These are phyloP conservation scores for Penicillium sp. DNA, from an alignment of 2,329 filamentous ascomycete genomes.

Conservation along the genomic window DNA sequence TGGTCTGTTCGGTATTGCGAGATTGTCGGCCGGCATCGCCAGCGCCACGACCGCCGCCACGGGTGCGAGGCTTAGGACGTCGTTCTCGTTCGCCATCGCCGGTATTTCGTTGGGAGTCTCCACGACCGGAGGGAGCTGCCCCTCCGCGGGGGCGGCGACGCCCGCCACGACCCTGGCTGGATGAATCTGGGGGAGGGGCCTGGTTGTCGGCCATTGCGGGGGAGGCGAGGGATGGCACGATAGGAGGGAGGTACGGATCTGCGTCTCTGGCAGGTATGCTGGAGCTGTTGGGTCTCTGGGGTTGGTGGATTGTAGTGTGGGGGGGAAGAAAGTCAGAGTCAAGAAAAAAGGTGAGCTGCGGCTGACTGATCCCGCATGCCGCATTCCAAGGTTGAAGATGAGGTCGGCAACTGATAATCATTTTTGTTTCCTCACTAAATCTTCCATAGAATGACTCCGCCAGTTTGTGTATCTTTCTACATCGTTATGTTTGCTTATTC, in stretches of 20 bases:
- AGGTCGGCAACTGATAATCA: neutral
- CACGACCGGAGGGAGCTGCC: conserved; percentile 27
- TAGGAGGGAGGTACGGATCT: conserved; percentile 6
- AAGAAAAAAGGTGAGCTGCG: conserved; percentile 24
- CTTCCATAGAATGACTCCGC: neutral
- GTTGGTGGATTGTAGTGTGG: conserved; percentile 16
- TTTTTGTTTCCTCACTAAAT: neutral
- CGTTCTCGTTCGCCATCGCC: conserved; percentile 38
- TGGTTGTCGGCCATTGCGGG: conserved; percentile 33
- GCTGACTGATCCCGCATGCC: conserved; percentile 25
- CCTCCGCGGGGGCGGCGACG: conserved; percentile 43
- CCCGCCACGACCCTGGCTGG: conserved; percentile 43
- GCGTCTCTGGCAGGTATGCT: conserved; percentile 11
- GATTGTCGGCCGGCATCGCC: conserved; percentile 33
- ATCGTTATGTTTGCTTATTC: neutral
- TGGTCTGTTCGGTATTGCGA: conserved; percentile 19
- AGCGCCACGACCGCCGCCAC: conserved; percentile 32
- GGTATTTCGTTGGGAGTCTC: conserved; percentile 27
- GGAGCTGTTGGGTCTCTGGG: conserved; percentile 8
- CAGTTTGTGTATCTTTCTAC: neutral
- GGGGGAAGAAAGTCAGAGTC: conserved; percentile 10
- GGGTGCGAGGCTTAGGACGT: conserved; percentile 35
- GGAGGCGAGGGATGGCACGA: conserved; percentile 5
- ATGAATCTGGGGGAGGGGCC: conserved; percentile 25
- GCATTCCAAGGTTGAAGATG: conserved; percentile 1